Percentiles rank a stretch among this genome's conserved stretches.
Evolutionary conservation across 495 filamentous ascomycete species (phyloP).

Genomic region (Penicillium canescens): DNA sequence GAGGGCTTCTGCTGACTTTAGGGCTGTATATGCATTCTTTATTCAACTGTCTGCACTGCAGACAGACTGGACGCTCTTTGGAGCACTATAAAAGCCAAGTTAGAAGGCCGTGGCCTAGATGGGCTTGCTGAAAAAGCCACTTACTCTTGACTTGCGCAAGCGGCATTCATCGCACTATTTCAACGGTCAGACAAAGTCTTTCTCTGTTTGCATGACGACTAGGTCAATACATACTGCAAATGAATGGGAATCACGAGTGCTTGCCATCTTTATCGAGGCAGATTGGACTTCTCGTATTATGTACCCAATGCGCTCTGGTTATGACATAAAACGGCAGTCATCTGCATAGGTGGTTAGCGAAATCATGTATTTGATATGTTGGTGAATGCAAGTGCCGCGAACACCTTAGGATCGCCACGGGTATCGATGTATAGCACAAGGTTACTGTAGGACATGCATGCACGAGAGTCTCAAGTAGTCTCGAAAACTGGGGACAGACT

Average conservation of each 20-base stretch:
- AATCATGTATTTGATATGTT: slow-evolving; percentile 1
- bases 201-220: not conserved
- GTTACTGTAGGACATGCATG: not conserved
- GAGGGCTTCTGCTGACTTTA: slow-evolving; percentile 46
- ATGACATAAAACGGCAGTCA: slow-evolving; percentile 39
- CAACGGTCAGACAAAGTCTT: not conserved
- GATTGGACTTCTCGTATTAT: slow-evolving; percentile 22
- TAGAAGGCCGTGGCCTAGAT: not conserved
- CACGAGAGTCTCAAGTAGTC: not conserved
- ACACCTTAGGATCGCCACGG: not conserved
- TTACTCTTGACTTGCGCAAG: slow-evolving; percentile 49
- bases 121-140: not conserved
- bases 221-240: slow-evolving; percentile 41
- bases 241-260: slow-evolving; percentile 49
- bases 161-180: slow-evolving; percentile 52
- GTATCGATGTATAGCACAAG: slow-evolving; percentile 7
- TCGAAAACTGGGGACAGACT: slow-evolving; percentile 23
- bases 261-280: slow-evolving; percentile 42
- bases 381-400: not conserved
- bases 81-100: slow-evolving; percentile 38
- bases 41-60: slow-evolving; percentile 45
- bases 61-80: slow-evolving; percentile 47
- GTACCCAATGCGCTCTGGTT: slow-evolving; percentile 36
- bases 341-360: slow-evolving; percentile 33
- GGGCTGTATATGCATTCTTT: slow-evolving; percentile 53